Evolutionary conservation across 129 eudicot genomes (phyloP).

Genomic region (Mikania micrantha): DNA sequence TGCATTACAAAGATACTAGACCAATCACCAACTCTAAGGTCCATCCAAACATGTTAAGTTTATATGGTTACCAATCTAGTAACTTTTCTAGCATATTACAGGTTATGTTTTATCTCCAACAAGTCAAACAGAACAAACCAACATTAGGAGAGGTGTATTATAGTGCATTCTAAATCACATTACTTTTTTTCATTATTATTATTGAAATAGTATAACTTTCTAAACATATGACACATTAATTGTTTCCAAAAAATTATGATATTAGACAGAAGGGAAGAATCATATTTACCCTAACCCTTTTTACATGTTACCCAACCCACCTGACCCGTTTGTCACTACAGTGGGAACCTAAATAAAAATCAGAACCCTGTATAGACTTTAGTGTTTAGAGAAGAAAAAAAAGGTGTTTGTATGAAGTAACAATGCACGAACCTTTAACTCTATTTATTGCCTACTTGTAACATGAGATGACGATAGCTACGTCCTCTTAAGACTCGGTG

Average conservation of each 20-base stretch:
- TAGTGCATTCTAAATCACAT: not conserved
- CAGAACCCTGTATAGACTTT: not conserved
- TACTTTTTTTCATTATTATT: not conserved
- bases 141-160: not conserved
- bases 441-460: conserved; percentile 66
- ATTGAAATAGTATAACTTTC: not conserved
- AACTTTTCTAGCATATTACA: not conserved
- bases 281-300: not conserved
- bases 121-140: not conserved
- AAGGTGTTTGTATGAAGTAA: not conserved
- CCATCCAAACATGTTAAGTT: not conserved
- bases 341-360: not conserved
- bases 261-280: not conserved
- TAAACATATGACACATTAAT: not conserved
- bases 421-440: conserved; percentile 25
- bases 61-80: not conserved
- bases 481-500: conserved; percentile 83
- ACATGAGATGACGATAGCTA: conserved; percentile 86
- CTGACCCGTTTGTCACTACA: not conserved
- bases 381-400: not conserved
- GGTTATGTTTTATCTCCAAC: not conserved
- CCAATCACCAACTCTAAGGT: not conserved
- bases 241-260: not conserved
- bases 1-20: not conserved
- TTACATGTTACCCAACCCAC: conserved; percentile 1